A percentile compares a stretch with the other conserved stretches of the same genome.
Evolutionary conservation across 306 rosid species (phyloP).

Genomic region (Boehmeria nivea): DNA sequence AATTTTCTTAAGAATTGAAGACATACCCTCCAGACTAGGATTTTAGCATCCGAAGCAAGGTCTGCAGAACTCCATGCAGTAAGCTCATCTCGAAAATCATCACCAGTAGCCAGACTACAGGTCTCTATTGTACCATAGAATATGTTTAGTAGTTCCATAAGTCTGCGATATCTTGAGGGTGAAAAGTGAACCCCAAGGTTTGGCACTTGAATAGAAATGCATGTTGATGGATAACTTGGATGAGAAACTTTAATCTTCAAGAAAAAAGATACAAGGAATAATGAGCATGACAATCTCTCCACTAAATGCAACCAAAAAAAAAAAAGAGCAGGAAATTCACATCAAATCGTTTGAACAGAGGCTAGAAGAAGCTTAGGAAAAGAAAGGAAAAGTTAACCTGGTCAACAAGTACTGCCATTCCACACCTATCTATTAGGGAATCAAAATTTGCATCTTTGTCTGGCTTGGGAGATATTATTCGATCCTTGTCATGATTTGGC

Average conservation of each 20-base stretch:
- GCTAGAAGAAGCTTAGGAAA: too few species aligned
- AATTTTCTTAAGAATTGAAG: constrained; percentile 2
- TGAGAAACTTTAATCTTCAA: constrained; percentile 86
- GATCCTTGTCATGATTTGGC: constrained; percentile 35
- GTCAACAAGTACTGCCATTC: constrained; percentile 89
- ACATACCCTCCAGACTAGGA: constrained; percentile 85
- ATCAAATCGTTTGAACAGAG: neutral
- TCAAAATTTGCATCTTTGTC: constrained; percentile 39
- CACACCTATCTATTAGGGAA: constrained; percentile 90
- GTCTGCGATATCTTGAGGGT: constrained; percentile 63
- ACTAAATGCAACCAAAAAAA: constrained; percentile 15
- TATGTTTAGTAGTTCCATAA: constrained; percentile 64
- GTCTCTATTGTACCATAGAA: constrained; percentile 55
- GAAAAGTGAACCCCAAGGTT: constrained; percentile 92
- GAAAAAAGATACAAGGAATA: constrained; percentile 8
- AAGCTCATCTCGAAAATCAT: constrained; percentile 44
- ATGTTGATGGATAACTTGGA: constrained; percentile 86
- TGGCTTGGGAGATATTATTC: constrained; percentile 24
- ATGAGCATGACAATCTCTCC: constrained; percentile 11
- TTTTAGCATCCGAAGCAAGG: constrained; percentile 70
- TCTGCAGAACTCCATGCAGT: constrained; percentile 67
- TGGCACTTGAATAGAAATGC: constrained; percentile 87
- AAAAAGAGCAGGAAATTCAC: constrained; percentile 1
- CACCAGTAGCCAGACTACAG: constrained; percentile 49
- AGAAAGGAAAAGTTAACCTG: constrained; percentile 45